Conservation (phyloP, 345 rosid species). For the Rubroshorea leprosula region DNA sequence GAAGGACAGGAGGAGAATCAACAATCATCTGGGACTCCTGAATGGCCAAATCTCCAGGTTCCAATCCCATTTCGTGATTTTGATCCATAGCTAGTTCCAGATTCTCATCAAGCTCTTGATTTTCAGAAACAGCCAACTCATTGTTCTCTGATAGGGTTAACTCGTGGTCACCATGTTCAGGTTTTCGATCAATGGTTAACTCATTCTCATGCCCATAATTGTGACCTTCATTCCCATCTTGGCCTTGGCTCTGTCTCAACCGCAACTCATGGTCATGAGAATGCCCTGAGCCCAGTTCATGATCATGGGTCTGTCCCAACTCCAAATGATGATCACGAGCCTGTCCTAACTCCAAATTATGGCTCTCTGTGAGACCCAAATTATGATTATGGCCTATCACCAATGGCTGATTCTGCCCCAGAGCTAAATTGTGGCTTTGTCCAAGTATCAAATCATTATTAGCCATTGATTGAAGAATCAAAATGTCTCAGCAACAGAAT, state of each 20-base stretch:
- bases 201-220: constrained; percentile 47
- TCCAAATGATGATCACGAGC: constrained; percentile 54
- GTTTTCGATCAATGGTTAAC: constrained; percentile 46
- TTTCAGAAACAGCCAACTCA: constrained; percentile 57
- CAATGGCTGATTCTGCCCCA: constrained; percentile 60
- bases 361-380: constrained; percentile 58
- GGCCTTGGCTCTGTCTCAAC: constrained; percentile 54
- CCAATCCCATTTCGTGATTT: constrained; percentile 55
- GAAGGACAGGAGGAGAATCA: constrained; percentile 44
- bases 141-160: constrained; percentile 50
- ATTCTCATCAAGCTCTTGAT: constrained; percentile 67
- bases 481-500: constrained; percentile 5
- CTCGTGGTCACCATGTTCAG: constrained; percentile 43
- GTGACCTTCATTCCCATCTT: constrained; percentile 50
- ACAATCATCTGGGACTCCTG: constrained; percentile 37
- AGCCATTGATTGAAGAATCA: constrained; percentile 45
- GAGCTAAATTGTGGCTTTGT: constrained; percentile 52
- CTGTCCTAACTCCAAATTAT: constrained; percentile 58
- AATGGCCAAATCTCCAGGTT: constrained; percentile 30
- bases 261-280: constrained; percentile 49
- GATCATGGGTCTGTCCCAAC: constrained; percentile 55
- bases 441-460: constrained; percentile 78
- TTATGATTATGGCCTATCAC: constrained; percentile 60
- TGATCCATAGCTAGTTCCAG: constrained; percentile 52
- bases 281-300: constrained; percentile 54